Conservation (phyloP, 371 early-diverging fungal genomes). For the Haplosporangium sp. region DNA sequence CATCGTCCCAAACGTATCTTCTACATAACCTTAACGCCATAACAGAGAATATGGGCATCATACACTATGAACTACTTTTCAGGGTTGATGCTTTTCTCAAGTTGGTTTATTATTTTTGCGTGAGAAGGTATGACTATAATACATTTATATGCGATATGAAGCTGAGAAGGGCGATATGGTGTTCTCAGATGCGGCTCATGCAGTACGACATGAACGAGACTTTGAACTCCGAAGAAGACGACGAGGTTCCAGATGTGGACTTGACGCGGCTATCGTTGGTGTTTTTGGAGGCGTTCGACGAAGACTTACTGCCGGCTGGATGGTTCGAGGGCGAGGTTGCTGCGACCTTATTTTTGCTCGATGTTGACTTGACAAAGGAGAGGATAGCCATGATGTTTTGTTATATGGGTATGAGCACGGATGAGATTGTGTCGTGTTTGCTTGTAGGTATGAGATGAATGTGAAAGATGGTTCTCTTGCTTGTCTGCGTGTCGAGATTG, state of each 20-base stretch:
- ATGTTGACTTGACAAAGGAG: neutral
- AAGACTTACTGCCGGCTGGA: neutral
- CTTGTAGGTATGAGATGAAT: neutral
- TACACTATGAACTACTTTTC: too few relatives aligned
- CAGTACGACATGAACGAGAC: neutral
- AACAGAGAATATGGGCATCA: too few relatives aligned
- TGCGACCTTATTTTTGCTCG: conserved; percentile 3
- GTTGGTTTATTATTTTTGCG: neutral
- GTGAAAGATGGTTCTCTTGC: too few relatives aligned
- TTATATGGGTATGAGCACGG: neutral
- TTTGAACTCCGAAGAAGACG: neutral
- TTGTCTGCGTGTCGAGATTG: too few relatives aligned
- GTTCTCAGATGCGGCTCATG: neutral
- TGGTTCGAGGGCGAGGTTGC: neutral
- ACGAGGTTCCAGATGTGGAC: neutral
- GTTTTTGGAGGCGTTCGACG: neutral
- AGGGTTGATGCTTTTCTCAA: too few relatives aligned
- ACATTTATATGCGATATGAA: too few relatives aligned
- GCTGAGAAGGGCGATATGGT: neutral
- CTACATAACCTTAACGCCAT: too few relatives aligned
- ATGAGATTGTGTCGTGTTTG: neutral
- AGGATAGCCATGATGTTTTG: neutral
- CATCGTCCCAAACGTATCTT: too few relatives aligned
- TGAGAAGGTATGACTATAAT: too few relatives aligned
- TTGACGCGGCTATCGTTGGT: neutral